phyloP scores from a whole-genome alignment of 2,329 filamentous ascomycete genomes.

The Fusarium temperatum region DNA sequence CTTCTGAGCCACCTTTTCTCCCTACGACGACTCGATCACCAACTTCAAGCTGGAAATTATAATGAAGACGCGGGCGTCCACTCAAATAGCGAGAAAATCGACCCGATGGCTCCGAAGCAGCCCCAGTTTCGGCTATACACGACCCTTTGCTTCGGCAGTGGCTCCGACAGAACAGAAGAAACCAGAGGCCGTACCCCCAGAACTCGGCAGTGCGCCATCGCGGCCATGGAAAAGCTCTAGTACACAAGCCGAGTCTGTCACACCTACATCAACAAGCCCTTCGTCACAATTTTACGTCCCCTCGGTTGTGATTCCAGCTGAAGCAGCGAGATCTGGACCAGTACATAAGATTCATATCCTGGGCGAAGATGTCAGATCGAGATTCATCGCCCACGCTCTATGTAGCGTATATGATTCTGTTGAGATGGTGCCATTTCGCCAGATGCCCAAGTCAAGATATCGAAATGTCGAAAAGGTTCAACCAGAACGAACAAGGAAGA shows the following conservation, averaged over 20 bases:
- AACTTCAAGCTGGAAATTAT: conserved; percentile 48
- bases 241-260: conserved; percentile 8
- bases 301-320: conserved; percentile 48
- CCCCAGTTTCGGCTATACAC: conserved; percentile 47
- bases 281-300: conserved; percentile 47
- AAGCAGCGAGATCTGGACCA: conserved; percentile 44
- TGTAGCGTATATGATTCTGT: conserved; percentile 54
- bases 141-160: conserved; percentile 45
- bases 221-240: conserved; percentile 35
- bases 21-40: conserved; percentile 4
- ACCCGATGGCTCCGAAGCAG: conserved; percentile 54
- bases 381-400: conserved; percentile 53
- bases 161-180: conserved; percentile 38
- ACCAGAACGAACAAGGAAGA: conserved; percentile 27
- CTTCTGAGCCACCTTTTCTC: conserved; percentile 15
- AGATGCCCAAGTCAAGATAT: conserved; percentile 42
- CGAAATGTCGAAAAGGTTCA: conserved; percentile 43
- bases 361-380: conserved; percentile 52
- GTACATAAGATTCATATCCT: conserved; percentile 55
- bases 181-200: conserved; percentile 35
- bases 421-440: conserved; percentile 46
- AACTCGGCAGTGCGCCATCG: conserved; percentile 21
- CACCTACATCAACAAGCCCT: conserved; percentile 20
- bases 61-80: conserved; percentile 55
- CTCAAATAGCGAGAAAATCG: conserved; percentile 51